Base-by-base conservation (phyloP, 2,329 filamentous ascomycete genomes). In the Ophiocordyceps sinensis region DNA sequence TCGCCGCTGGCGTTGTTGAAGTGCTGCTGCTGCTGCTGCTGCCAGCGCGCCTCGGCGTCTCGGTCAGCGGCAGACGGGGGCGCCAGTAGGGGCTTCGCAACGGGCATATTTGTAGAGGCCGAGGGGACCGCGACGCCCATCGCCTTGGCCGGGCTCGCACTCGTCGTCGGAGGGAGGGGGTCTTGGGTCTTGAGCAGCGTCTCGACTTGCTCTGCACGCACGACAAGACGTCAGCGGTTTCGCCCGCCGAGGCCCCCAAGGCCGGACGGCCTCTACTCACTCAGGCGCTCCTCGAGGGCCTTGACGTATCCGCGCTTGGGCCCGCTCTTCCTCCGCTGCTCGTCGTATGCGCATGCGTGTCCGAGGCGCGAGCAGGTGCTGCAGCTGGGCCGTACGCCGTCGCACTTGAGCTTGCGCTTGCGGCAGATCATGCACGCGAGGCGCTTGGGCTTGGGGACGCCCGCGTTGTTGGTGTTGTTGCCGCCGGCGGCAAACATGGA, bases 251-350 rank as follows among this genome's bases (percentile, higher is more conserved):
- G 39, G 17, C n/a, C n/a, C n/a, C n/a, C n/a, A n/a, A n/a, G n/a
- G 32, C 17, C 40, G 32, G n/a, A 23, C 26, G 34, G 36, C 4
- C 37, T 28, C 39, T 32, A 38, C 82, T 66, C 71, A 94, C 87
- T 88, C 55, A 98, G 65, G 59, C 91, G 77, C 58, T 93, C 88
- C 62, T 96, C 91, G 51, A 96, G 65, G 44, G 87, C 82, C 68
- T 94, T 94, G 46, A 94, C 88, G 58, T 95, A 94, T 52, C 88
- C 88, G 57, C 88, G 75, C 67, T 94, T 94, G 3, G 88, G 88
- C 3, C 88, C 88, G 59, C 87, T 94, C 75, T 94, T 94, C 64
- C 86, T 85, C 57, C 88, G 77, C 52, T 89, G 82, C 65, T 94
- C 87, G 56, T 94, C 87, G 57, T 94, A 94, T 45, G 83, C 79